Conservation (phyloP, 225 moss, liverwort and hornwort species). For the Antitrichia curtipendula region DNA sequence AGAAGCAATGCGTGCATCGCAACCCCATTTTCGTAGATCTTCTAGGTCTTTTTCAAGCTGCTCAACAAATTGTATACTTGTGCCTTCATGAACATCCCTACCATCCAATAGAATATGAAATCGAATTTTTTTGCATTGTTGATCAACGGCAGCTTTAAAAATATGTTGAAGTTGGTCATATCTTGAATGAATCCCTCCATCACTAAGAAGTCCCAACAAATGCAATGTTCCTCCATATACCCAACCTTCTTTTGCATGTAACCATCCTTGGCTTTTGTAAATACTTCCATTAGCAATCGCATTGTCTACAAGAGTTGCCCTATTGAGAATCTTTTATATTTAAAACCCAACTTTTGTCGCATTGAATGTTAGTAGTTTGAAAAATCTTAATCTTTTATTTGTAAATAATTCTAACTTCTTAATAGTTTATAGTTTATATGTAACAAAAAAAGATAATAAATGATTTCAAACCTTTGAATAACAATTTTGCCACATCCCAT, state of each 20-base stretch:
- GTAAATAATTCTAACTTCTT: not conserved
- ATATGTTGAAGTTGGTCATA: slow-evolving; percentile 54
- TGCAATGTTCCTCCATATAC: slow-evolving; percentile 58
- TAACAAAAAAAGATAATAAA: too few species aligned
- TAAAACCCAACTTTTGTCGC: not conserved
- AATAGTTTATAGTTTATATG: not conserved
- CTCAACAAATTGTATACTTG: slow-evolving; percentile 50
- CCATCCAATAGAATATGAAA: slow-evolving; percentile 70
- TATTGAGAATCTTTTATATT: not conserved
- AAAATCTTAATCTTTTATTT: not conserved
- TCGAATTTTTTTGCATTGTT: slow-evolving; percentile 66
- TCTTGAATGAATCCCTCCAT: slow-evolving; percentile 77
- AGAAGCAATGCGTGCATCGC: slow-evolving; percentile 71
- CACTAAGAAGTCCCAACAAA: slow-evolving; percentile 68
- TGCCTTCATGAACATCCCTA: slow-evolving; percentile 68
- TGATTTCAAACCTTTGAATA: slow-evolving; percentile 36
- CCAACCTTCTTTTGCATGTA: slow-evolving; percentile 64
- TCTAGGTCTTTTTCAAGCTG: slow-evolving; percentile 61
- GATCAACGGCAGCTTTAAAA: slow-evolving; percentile 42
- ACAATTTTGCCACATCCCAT: slow-evolving; percentile 76
- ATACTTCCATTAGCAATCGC: slow-evolving; percentile 50
- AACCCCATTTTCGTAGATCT: slow-evolving; percentile 44
- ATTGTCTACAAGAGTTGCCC: slow-evolving; percentile 61
- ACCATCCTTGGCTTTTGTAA: slow-evolving; percentile 39
- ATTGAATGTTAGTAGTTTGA: not conserved